Evolutionary conservation across 1,139 yeast species (phyloP).

Genomic region (Sugiyamaella paludigena): DNA sequence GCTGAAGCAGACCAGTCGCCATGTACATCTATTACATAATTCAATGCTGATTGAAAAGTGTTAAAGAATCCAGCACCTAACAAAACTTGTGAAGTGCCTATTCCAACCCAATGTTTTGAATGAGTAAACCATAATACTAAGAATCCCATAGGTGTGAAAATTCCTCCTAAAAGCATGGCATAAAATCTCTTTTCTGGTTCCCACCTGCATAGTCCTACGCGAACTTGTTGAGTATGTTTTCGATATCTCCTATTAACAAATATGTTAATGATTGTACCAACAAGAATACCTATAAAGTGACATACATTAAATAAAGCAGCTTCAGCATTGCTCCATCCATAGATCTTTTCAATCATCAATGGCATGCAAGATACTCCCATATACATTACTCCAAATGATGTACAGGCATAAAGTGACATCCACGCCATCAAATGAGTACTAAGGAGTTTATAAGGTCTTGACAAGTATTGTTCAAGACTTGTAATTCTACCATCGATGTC

Average conservation of each 20-base stretch:
- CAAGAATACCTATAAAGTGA: conserved; percentile 19
- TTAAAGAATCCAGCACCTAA: conserved; percentile 22
- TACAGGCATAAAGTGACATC: conserved; percentile 19
- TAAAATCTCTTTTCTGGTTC: conserved; percentile 19
- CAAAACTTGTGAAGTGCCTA: conserved; percentile 15
- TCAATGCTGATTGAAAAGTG: conserved; percentile 22
- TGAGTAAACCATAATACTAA: conserved; percentile 14
- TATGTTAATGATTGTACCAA: conserved; percentile 16
- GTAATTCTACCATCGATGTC: conserved; percentile 14
- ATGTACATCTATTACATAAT: conserved; percentile 23
- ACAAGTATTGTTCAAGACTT: conserved; percentile 14
- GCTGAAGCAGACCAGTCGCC: conserved; percentile 24
- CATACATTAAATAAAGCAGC: conserved; percentile 18
- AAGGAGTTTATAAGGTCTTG: conserved; percentile 19
- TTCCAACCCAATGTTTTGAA: conserved; percentile 12
- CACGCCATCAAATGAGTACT: conserved; percentile 17
- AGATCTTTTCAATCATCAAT: conserved; percentile 13
- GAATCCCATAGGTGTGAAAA: conserved; percentile 20
- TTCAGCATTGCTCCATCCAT: conserved; percentile 15
- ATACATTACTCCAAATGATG: conserved; percentile 21
- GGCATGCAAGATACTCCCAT: conserved; percentile 21
- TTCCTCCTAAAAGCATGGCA: conserved; percentile 20
- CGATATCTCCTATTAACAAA: no score
- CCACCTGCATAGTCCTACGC: conserved; percentile 14
- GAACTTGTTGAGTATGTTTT: no score